Conservation (phyloP, 108 stramenopile genomes). For the Cyclotella kingstonii region DNA sequence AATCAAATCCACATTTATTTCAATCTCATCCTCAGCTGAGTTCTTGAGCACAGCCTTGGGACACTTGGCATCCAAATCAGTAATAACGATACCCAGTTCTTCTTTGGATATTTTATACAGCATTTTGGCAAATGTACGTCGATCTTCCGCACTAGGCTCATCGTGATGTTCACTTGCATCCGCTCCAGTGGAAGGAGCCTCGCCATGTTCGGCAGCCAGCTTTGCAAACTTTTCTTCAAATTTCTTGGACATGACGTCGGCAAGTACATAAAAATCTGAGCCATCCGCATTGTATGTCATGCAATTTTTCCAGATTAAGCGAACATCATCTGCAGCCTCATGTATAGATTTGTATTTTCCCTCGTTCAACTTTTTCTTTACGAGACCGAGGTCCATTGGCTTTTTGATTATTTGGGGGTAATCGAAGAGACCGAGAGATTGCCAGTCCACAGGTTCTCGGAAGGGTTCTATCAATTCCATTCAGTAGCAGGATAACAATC, state of each 20-base stretch:
- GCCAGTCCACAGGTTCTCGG: conserved; percentile 96
- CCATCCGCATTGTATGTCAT: conserved; percentile 94
- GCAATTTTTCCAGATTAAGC: conserved; percentile 94
- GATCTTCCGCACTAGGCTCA: conserved; percentile 81
- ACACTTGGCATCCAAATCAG: conserved; percentile 87
- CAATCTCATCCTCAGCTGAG: conserved; percentile 86
- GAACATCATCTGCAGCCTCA: conserved; percentile 89
- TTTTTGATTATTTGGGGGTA: conserved; percentile 93
- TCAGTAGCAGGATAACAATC: background rate
- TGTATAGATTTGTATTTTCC: conserved; percentile 73
- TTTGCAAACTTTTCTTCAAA: conserved; percentile 84
- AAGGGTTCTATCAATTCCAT: conserved; percentile 71
- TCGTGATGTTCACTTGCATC: background rate
- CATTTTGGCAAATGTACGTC: conserved; percentile 75
- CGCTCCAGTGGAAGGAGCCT: background rate
- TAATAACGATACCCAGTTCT: conserved; percentile 85
- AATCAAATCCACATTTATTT: conserved; percentile 92
- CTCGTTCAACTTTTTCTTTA: conserved; percentile 76
- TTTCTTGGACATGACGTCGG: conserved; percentile 56
- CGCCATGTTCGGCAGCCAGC: conserved; percentile 31
- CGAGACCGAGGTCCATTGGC: conserved; percentile 95
- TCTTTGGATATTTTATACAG: conserved; percentile 89
- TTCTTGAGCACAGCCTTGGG: conserved; percentile 85
- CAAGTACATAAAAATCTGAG: conserved; percentile 72
- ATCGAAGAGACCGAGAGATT: conserved; percentile 86